A percentile compares a stretch with the other conserved stretches of the same genome.
These are phyloP conservation scores for Coprinopsis sp. DNA, from an alignment of 768 basidiomycete species.

Conservation along the genomic window DNA sequence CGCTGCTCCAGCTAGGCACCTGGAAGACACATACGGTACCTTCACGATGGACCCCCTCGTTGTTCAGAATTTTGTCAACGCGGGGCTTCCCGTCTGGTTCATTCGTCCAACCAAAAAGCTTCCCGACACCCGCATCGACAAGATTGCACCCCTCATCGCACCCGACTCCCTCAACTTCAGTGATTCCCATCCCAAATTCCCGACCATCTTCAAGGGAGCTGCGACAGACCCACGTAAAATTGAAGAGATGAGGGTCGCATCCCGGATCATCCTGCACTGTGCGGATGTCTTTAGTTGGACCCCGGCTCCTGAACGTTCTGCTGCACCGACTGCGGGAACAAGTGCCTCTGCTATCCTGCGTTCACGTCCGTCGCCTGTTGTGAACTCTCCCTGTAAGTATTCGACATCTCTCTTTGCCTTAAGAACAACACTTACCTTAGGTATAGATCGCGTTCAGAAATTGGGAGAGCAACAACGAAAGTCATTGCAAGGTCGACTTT, in stretches of 20 bases:
- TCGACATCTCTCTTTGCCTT: too few species aligned
- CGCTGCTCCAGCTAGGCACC: background rate
- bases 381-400: too few species aligned
- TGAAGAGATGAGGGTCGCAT: too few species aligned
- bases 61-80: conserved; percentile 8
- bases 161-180: background rate
- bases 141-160: too few species aligned
- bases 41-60: conserved; percentile 10
- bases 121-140: conserved; percentile 3
- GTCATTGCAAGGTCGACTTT: too few species aligned
- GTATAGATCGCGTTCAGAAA: too few species aligned
- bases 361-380: too few species aligned
- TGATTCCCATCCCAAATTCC: background rate
- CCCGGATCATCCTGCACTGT: background rate
- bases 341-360: too few species aligned
- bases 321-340: too few species aligned
- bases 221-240: background rate
- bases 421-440: too few species aligned
- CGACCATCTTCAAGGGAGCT: background rate
- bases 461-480: too few species aligned
- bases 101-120: conserved; percentile 5
- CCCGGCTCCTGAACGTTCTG: background rate
- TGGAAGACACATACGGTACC: conserved; percentile 1
- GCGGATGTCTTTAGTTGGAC: background rate
- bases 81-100: conserved; percentile 20